Base-by-base conservation (phyloP, 106 monocot species). In the Dendrobium catenatum region DNA sequence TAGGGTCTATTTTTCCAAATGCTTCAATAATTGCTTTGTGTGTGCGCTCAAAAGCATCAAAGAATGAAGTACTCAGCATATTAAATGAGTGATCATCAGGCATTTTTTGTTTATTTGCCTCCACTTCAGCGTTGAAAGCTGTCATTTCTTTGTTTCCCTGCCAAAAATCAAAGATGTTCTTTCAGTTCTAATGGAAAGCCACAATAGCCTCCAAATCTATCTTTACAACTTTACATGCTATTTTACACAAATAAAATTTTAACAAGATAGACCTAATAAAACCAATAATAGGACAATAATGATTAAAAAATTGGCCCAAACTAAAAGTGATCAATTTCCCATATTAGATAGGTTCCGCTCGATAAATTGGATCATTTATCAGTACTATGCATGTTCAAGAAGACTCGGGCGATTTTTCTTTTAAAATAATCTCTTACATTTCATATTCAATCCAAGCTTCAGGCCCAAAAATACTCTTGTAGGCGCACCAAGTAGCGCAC, bases 141-240 rank as follows among this genome's bases (percentile, higher is more conserved):
- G 75, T 40, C 42, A 78, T 84, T 68, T 80, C 66, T 56, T 31
- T 59, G 68, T 88, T 90, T n/a, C 85, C 92, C 94, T 89, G 82
- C 54, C 85, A 75, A 68, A 76, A n/a, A 18, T 2, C 16, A 26
- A 1, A 20, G 20, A 19, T 16, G 15, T 43, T 43, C 51, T 10
- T 51, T 37, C 17, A 70, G 24, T 49, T 37, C 16, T 27, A 46
- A 61, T 61, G 6, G 61, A 51, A 70, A 31, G 37, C 18, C 33
- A 19, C 70, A 10, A 37, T 70, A 13, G 13, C 51, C 51, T 51
- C 13, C 51, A 11, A 51, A 51, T 51, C 15, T 51, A 51, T 51
- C 51, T 51, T 61, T 61, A n/a, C 61, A 61, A 61, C 61, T n/a
- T 61, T 61, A 20, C 22, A 19, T 61, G 24, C 51, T 51, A 13